phyloP scores from a whole-genome alignment of 371 early-diverging fungal genomes.

The Umbelopsis sp. region DNA sequence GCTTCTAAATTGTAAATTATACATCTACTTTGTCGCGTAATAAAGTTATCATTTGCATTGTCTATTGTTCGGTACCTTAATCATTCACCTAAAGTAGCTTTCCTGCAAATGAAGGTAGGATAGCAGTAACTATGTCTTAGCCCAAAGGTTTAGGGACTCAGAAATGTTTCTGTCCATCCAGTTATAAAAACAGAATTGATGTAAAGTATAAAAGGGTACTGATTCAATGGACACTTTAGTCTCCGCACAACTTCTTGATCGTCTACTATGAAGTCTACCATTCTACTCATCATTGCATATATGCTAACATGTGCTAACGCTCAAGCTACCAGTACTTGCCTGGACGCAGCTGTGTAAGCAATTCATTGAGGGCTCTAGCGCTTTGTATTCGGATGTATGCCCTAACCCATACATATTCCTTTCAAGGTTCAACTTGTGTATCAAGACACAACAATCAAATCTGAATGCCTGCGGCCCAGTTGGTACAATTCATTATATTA shows the following conservation, averaged over 20 bases:
- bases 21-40: not conserved
- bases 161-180: too few relatives aligned
- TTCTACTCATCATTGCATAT: not conserved
- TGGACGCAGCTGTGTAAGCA: constrained; percentile 7
- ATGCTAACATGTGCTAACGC: not conserved
- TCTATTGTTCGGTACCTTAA: not conserved
- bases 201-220: too few relatives aligned
- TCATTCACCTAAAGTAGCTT: too few relatives aligned
- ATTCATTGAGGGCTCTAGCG: not conserved
- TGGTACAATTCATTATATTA: not conserved
- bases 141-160: too few relatives aligned
- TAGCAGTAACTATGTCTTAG: too few relatives aligned
- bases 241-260: not conserved
- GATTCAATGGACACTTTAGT: too few relatives aligned
- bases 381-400: not conserved
- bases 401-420: not conserved
- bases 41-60: not conserved
- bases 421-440: not conserved
- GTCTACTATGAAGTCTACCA: not conserved
- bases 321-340: not conserved
- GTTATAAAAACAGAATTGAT: too few relatives aligned
- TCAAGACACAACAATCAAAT: constrained; percentile 11
- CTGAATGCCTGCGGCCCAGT: not conserved
- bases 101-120: too few relatives aligned
- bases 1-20: constrained; percentile 13